These are phyloP conservation scores for Ceratocystis lukuohia DNA, from an alignment of 2,329 filamentous ascomycete species.

Conservation along the genomic window DNA sequence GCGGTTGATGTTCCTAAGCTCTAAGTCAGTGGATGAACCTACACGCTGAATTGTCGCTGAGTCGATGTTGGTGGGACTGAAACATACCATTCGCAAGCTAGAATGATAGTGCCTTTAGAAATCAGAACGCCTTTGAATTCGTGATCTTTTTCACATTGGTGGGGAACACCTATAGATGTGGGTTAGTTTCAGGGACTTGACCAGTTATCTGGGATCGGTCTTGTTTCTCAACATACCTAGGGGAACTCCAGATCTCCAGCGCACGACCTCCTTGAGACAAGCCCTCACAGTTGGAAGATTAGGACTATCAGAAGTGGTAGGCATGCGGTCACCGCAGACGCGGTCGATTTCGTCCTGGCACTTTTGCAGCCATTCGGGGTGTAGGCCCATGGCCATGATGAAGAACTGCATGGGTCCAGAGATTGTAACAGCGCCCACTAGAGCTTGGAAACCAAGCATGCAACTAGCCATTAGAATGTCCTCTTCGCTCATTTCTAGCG, in stretches of 20 bases:
- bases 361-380: slow-evolving; percentile 39
- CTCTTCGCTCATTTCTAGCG: slow-evolving; percentile 30
- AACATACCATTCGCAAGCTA: slow-evolving; percentile 38
- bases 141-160: slow-evolving; percentile 35
- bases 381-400: slow-evolving; percentile 38
- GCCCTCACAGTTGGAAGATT: slow-evolving; percentile 40
- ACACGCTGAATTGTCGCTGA: not conserved
- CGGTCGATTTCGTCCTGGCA: slow-evolving; percentile 45
- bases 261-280: slow-evolving; percentile 44
- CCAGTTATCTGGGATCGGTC: not conserved
- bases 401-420: slow-evolving; percentile 39
- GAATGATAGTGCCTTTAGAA: slow-evolving; percentile 35
- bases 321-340: slow-evolving; percentile 41
- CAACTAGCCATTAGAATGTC: slow-evolving; percentile 36
- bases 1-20: slow-evolving; percentile 42
- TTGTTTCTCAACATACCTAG: slow-evolving; percentile 28
- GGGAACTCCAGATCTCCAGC: slow-evolving; percentile 44
- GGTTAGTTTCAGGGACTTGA: not conserved
- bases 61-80: not conserved
- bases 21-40: not conserved
- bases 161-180: slow-evolving; percentile 30
- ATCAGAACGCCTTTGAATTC: slow-evolving; percentile 36
- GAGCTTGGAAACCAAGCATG: slow-evolving; percentile 39
- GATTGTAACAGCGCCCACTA: slow-evolving; percentile 39
- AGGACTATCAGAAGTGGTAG: slow-evolving; percentile 36